Evolutionary conservation across 768 basidiomycete species (phyloP), one percentile per base, ranked within the genome.

Genomic region (Mycena albidolilacea): DNA sequence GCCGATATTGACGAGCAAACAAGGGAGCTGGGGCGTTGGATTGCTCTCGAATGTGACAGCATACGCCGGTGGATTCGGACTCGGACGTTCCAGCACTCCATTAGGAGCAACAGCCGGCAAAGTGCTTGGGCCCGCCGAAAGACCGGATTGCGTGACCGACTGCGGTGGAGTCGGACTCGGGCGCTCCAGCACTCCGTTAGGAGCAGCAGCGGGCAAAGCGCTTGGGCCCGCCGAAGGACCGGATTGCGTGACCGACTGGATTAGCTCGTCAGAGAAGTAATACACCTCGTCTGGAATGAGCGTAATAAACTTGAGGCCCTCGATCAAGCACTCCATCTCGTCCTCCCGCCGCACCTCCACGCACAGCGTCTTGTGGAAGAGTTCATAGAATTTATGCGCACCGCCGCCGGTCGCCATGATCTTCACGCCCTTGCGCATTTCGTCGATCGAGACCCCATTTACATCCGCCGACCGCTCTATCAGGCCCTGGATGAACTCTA

Each of bases 361-460:
- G 37, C 87, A 90, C 15, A 98, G 85, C 74, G 90, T 90, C 23
- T 85, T 85, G 63, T 86, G 86, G 81, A 99, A 93, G 64, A 94
- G 84, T 77, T 95, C 93, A 82, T 97, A 92, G 84, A 97, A 99
- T 79, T 90, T 92, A 87, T 98, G 96, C 52, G 97, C 97, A 46
- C 98, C 98, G 19, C 98, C 98, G 19, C 98, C 98, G 0, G 98
- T 99, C 7, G 97, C 97, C 91, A 98, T 94, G 78, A 99, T 96
- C 85, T 97, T 96, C 78, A 99, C 97, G 48, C 94, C 92, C 67
- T 89, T 87, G 76, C 94, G 91, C 97, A 99, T 99, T 78, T 95
- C 93, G 72, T 92, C 93, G 75, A 97, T 90, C 6, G 93, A 88
- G 38, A 99, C 97, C 21, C 91, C 89, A 78, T 99, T 98, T 10